Conservation (phyloP, 148 eudicot genomes). For the Cornus controversa region DNA sequence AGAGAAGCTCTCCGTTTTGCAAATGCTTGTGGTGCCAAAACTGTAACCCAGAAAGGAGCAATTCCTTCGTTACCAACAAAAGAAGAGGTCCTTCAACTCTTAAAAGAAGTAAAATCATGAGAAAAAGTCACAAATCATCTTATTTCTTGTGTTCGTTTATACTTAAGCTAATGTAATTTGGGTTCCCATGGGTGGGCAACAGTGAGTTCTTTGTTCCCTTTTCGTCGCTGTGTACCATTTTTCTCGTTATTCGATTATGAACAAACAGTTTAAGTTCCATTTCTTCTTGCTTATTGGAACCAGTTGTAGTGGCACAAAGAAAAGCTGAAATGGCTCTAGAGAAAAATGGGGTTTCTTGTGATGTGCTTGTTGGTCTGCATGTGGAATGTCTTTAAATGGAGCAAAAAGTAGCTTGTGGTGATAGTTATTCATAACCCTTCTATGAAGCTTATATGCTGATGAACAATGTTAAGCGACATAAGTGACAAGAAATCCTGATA, state of each 20-base stretch:
- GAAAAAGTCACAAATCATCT: neutral
- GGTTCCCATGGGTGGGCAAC: neutral
- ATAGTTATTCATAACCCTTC: no score
- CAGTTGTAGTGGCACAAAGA: neutral
- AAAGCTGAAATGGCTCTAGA: neutral
- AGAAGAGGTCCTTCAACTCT: conserved; percentile 38
- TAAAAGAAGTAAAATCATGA: conserved; percentile 22
- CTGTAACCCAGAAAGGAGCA: conserved; percentile 55
- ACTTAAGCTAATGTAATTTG: neutral
- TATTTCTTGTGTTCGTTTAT: neutral
- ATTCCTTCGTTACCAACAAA: conserved; percentile 47
- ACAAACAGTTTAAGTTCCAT: neutral
- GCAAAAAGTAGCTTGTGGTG: no score
- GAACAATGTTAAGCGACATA: neutral
- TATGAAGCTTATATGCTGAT: neutral
- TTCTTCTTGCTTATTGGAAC: neutral
- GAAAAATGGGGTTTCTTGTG: no score
- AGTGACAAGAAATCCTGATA: neutral
- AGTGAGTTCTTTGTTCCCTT: neutral
- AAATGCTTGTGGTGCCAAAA: conserved; percentile 55
- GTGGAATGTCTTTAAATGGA: neutral
- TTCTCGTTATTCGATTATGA: neutral
- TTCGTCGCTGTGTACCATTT: neutral
- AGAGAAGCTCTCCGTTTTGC: conserved; percentile 45
- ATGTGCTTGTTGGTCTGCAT: neutral